A percentile compares a stretch with the other conserved stretches of the same genome.
phyloP scores from a whole-genome alignment of 2,329 filamentous ascomycete genomes.

The Zymoseptoria ardabiliae region DNA sequence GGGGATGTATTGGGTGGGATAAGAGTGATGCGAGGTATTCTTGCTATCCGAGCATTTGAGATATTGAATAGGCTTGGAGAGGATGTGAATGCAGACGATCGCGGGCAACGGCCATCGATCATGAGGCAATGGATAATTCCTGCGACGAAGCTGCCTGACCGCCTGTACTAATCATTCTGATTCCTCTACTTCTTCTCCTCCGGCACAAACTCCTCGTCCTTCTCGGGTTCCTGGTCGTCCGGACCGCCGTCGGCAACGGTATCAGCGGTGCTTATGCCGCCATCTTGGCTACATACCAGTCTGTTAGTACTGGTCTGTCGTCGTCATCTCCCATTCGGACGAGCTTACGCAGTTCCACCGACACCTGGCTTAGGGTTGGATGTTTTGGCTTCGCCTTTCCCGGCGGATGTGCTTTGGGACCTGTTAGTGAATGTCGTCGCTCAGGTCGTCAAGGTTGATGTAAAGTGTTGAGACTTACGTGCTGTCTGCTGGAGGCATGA shows the following conservation, averaged over 20 bases:
- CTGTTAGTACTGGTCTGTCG: background rate
- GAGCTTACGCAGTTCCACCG: slow-evolving; percentile 18
- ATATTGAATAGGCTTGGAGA: background rate
- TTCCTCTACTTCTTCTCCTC: background rate
- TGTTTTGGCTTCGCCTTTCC: slow-evolving; percentile 9
- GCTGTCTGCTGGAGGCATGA: too few relatives aligned
- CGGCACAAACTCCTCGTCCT: slow-evolving; percentile 11
- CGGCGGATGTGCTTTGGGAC: slow-evolving; percentile 4
- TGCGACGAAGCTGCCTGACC: background rate
- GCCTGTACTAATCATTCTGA: background rate
- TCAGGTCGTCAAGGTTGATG: too few relatives aligned
- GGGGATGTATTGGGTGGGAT: slow-evolving; percentile 17
- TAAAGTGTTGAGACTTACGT: too few relatives aligned
- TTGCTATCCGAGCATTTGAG: slow-evolving; percentile 12
- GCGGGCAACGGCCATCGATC: background rate
- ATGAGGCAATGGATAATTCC: background rate
- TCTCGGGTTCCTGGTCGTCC: slow-evolving; percentile 3
- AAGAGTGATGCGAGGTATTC: slow-evolving; percentile 14
- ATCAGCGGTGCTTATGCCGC: slow-evolving; percentile 19
- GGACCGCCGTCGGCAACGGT: slow-evolving; percentile 16
- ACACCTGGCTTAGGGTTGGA: slow-evolving; percentile 13
- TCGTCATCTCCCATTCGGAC: background rate
- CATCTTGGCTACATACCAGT: slow-evolving; percentile 10
- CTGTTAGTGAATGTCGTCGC: background rate
- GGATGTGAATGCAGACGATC: background rate